Percentiles rank a stretch among this genome's conserved stretches.
Evolutionary conservation across 179 eudicot genomes (phyloP).

Genomic region (Silene coronaria): DNA sequence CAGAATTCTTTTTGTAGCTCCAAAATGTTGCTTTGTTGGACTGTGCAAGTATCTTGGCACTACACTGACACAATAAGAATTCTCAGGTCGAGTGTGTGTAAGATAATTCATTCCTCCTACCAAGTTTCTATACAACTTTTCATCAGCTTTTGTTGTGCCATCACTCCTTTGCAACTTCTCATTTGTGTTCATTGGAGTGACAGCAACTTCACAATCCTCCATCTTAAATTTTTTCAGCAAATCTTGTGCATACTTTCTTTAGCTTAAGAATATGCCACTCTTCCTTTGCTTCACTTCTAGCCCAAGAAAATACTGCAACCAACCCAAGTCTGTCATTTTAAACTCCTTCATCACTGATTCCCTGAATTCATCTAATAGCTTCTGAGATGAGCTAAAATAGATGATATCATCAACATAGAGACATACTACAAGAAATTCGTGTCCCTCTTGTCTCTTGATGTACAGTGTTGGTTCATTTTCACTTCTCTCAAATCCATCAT

Average conservation of each 20-base stretch:
- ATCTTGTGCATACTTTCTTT: neutral
- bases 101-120: conserved; percentile 1
- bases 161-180: neutral
- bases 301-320: too few species aligned
- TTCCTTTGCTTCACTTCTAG: neutral
- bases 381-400: too few species aligned
- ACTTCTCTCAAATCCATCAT: too few species aligned
- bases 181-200: neutral
- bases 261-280: neutral
- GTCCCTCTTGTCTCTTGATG: too few species aligned
- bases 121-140: neutral
- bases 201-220: neutral
- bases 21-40: too few species aligned
- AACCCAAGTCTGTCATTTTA: too few species aligned
- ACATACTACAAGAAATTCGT: too few species aligned
- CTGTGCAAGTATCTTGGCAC: too few species aligned
- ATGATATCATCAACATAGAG: too few species aligned
- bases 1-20: too few species aligned
- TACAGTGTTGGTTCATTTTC: too few species aligned
- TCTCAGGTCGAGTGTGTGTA: conserved; percentile 13
- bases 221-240: too few species aligned
- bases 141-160: neutral
- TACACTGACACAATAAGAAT: neutral
- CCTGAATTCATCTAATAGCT: neutral
- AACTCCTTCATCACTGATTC: neutral